Evolutionary conservation across 192 early-diverging fungal species (phyloP).

Genomic region (Podila epigama): DNA sequence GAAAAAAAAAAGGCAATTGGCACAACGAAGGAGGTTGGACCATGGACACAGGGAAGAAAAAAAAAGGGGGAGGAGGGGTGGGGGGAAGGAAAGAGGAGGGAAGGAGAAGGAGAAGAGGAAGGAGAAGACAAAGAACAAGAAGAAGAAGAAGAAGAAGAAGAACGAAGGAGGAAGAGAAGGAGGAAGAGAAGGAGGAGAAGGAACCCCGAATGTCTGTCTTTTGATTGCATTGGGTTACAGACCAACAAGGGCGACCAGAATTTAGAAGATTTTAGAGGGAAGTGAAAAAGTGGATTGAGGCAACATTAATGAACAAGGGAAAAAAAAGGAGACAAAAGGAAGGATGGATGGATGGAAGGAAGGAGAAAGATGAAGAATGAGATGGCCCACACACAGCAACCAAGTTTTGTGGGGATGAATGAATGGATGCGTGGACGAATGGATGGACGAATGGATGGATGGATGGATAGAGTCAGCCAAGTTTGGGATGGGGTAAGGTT

Average conservation of each 20-base stretch:
- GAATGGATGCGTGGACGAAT: no score
- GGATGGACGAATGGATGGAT: no score
- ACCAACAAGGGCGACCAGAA: slow-evolving; percentile 10
- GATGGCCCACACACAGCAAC: no score
- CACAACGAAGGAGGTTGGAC: neutral
- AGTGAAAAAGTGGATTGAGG: neutral
- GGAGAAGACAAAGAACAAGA: neutral
- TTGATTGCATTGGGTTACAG: slow-evolving; percentile 20
- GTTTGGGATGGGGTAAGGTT: no score
- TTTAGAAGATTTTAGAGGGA: slow-evolving; percentile 7
- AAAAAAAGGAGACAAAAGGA: neutral
- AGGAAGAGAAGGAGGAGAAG: neutral
- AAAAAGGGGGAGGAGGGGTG: neutral
- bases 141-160: neutral
- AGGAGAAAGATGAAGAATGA: neutral
- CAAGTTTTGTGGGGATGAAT: no score
- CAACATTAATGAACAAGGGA: neutral
- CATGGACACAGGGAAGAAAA: neutral
- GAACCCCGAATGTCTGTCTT: neutral
- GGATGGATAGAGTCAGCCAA: no score
- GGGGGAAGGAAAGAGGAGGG: neutral
- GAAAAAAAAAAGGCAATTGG: neutral
- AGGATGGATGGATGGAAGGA: neutral
- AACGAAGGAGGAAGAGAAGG: neutral
- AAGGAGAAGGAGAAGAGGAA: slow-evolving; percentile 1